These are phyloP conservation scores for Penicillium pancosmium DNA, from an alignment of 495 filamentous ascomycete genomes.

Conservation along the genomic window DNA sequence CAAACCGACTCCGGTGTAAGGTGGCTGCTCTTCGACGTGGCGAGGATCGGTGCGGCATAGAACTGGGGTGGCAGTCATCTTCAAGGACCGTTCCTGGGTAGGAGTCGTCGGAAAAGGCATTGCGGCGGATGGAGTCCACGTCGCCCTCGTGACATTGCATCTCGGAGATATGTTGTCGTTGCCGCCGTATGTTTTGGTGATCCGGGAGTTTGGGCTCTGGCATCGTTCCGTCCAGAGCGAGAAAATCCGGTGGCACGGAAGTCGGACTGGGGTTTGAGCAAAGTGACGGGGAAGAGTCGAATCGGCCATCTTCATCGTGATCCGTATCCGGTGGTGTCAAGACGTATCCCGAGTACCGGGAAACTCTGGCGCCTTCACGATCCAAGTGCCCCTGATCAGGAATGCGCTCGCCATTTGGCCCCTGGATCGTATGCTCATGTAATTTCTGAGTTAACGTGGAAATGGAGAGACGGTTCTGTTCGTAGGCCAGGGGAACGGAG, in stretches of 20 bases:
- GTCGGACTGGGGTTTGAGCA: conserved; percentile 43
- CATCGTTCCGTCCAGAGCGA: conserved; percentile 13
- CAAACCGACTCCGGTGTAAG: conserved; percentile 34
- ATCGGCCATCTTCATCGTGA: conserved; percentile 42
- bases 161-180: conserved; percentile 47
- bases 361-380: conserved; percentile 7
- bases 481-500: conserved; percentile 48
- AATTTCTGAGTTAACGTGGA: conserved; percentile 48
- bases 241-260: conserved; percentile 32
- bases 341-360: conserved; percentile 36
- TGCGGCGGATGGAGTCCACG: conserved; percentile 41
- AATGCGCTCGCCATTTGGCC: conserved; percentile 15
- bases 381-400: conserved; percentile 10
- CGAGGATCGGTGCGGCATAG: conserved; percentile 40
- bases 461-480: conserved; percentile 47
- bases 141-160: conserved; percentile 43
- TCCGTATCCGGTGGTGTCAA: conserved; percentile 50
- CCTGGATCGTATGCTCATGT: conserved; percentile 47
- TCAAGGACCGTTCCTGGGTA: conserved; percentile 19
- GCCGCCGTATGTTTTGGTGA: conserved; percentile 34
- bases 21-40: conserved; percentile 33
- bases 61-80: conserved; percentile 50
- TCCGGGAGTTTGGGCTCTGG: conserved; percentile 10
- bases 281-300: conserved; percentile 30
- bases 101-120: conserved; percentile 30